Evolutionary conservation across 805 yeast genomes (phyloP).

Genomic region (Cyberlindnera misumaiensis): DNA sequence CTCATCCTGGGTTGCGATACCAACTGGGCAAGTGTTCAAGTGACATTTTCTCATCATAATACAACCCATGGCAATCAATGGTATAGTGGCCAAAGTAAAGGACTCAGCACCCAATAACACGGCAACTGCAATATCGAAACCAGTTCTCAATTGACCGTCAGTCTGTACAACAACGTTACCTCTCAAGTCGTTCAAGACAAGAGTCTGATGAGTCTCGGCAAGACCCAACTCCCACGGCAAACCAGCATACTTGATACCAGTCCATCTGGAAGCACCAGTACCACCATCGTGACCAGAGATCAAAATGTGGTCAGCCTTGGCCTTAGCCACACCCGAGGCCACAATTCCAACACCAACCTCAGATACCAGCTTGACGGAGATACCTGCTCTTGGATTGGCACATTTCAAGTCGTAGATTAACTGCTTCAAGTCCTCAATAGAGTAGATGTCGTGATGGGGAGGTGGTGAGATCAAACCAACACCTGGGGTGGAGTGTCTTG

Average conservation of each 20-base stretch:
- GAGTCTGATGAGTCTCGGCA: conserved; percentile 96
- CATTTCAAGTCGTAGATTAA: conserved; percentile 94
- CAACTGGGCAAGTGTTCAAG: conserved; percentile 92
- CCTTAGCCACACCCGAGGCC: conserved; percentile 98
- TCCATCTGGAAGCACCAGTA: conserved; percentile 98
- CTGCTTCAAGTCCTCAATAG: conserved; percentile 96
- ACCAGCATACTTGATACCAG: conserved; percentile 95
- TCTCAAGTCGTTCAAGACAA: conserved; percentile 91
- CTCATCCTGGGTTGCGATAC: conserved; percentile 98
- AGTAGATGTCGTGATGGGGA: conserved; percentile 97
- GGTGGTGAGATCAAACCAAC: conserved; percentile 98
- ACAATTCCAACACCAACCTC: conserved; percentile 99
- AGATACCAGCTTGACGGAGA: conserved; percentile 92
- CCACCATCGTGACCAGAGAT: conserved; percentile 99
- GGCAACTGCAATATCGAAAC: conserved; percentile 95
- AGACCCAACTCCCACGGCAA: conserved; percentile 98
- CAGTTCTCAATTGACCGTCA: conserved; percentile 97
- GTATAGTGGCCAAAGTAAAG: conserved; percentile 97
- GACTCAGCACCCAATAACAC: conserved; percentile 96
- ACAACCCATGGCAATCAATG: conserved; percentile 96
- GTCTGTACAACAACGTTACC: conserved; percentile 94
- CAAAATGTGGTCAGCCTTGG: conserved; percentile 93
- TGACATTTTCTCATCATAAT: conserved; percentile 95
- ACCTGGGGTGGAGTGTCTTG: conserved; percentile 94
- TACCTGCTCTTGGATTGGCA: conserved; percentile 94